These are phyloP conservation scores for Carallia brachiata DNA, from an alignment of 345 rosid genomes.

Conservation along the genomic window DNA sequence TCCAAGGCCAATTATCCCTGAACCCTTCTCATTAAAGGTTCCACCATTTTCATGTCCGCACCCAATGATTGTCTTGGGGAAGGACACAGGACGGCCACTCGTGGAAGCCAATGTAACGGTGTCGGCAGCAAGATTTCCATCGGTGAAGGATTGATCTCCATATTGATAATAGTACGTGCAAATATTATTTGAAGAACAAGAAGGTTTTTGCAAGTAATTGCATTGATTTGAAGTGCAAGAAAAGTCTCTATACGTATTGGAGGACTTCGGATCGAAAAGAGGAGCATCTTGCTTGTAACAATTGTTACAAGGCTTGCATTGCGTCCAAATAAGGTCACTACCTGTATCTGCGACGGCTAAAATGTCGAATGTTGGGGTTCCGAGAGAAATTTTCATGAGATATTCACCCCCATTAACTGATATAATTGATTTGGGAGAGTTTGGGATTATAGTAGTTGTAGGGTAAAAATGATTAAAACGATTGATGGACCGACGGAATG, in stretches of 20 bases:
- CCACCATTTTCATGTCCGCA: conserved; percentile 53
- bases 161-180: conserved; percentile 51
- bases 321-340: conserved; percentile 63
- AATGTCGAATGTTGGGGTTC: conserved; percentile 44
- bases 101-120: conserved; percentile 34
- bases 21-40: conserved; percentile 33
- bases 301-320: conserved; percentile 54
- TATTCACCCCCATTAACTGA: conserved; percentile 45
- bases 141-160: conserved; percentile 24
- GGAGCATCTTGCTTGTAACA: conserved; percentile 49
- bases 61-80: conserved; percentile 41
- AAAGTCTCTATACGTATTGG: conserved; percentile 37
- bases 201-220: conserved; percentile 26
- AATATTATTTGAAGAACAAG: conserved; percentile 20
- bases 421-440: conserved; percentile 37
- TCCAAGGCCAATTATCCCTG: conserved; percentile 65
- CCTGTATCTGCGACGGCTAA: conserved; percentile 58
- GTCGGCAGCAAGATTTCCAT: conserved; percentile 16
- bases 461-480: conserved; percentile 36
- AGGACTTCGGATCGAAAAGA: conserved; percentile 46
- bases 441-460: not conserved
- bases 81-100: conserved; percentile 29
- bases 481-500: conserved; percentile 47
- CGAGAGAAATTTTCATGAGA: conserved; percentile 50
- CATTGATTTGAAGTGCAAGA: conserved; percentile 40